Percentiles rank a stretch among this genome's conserved stretches.
These are phyloP conservation scores for Corchorus capsularis DNA, from an alignment of 345 rosid species.

Conservation along the genomic window DNA sequence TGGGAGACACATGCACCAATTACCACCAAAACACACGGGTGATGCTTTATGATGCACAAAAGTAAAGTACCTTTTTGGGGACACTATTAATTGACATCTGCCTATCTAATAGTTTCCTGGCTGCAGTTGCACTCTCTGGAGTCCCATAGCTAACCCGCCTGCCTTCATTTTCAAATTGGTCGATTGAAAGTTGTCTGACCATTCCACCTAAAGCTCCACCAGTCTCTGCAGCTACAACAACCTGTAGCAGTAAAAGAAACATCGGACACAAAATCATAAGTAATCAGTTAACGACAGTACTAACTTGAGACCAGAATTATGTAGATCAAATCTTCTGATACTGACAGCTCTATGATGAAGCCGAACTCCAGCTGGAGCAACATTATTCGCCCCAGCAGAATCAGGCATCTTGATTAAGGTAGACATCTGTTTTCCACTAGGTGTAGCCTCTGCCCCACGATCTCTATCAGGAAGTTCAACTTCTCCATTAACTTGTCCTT, in stretches of 20 bases:
- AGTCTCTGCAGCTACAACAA: constrained; percentile 95
- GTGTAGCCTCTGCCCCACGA: constrained; percentile 90
- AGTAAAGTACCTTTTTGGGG: constrained; percentile 74
- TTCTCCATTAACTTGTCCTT: constrained; percentile 86
- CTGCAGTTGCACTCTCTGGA: constrained; percentile 92
- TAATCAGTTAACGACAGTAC: not conserved
- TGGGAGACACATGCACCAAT: not conserved
- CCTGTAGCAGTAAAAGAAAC: constrained; percentile 46
- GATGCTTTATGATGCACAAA: not conserved
- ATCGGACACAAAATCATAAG: not conserved
- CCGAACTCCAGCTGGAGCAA: constrained; percentile 80
- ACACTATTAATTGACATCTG: constrained; percentile 95
- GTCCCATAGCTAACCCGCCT: constrained; percentile 96
- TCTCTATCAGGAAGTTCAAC: constrained; percentile 88
- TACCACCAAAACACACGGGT: not conserved
- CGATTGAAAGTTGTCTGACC: constrained; percentile 95
- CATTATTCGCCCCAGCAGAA: constrained; percentile 57
- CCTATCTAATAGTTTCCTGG: constrained; percentile 92
- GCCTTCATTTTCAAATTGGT: constrained; percentile 98
- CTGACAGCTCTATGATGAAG: constrained; percentile 97
- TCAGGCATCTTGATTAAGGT: constrained; percentile 69
- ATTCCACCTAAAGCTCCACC: constrained; percentile 98
- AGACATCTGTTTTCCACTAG: constrained; percentile 80
- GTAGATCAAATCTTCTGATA: constrained; percentile 21
- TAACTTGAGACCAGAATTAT: not conserved